These are phyloP conservation scores for Lactarius quietus DNA, from an alignment of 768 basidiomycete species.

Conservation along the genomic window DNA sequence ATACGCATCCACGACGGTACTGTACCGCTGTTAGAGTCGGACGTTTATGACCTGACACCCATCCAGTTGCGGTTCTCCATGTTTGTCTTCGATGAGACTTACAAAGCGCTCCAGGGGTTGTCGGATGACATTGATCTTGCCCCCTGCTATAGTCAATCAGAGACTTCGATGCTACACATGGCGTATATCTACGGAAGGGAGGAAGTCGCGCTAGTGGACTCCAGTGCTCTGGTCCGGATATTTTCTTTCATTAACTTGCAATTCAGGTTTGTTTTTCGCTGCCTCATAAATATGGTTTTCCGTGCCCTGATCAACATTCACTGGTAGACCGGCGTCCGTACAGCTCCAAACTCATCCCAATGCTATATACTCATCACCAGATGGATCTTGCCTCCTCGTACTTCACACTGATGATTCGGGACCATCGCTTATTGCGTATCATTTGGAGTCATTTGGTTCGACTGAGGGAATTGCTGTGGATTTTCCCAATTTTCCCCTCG, in stretches of 20 bases:
- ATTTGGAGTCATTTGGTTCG: constrained; percentile 56
- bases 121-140: constrained; percentile 41
- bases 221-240: constrained; percentile 40
- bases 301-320: neutral
- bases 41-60: neutral
- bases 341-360: constrained; percentile 36
- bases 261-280: constrained; percentile 43
- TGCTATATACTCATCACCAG: constrained; percentile 44
- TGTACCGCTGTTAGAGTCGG: neutral
- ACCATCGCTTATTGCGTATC: constrained; percentile 40
- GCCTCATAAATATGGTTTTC: no score
- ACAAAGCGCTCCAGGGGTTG: constrained; percentile 38
- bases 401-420: constrained; percentile 25
- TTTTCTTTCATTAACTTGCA: constrained; percentile 52
- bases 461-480: constrained; percentile 41
- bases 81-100: constrained; percentile 46
- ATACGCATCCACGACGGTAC: constrained; percentile 43
- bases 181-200: constrained; percentile 48
- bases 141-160: constrained; percentile 40
- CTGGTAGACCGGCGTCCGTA: constrained; percentile 43
- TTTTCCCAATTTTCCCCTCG: constrained; percentile 29
- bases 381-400: constrained; percentile 50
- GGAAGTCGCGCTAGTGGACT: constrained; percentile 51
- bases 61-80: constrained; percentile 39
- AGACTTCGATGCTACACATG: constrained; percentile 33